phyloP scores from a whole-genome alignment of 2,329 filamentous ascomycete genomes.

The Rugonectria rugulosa region DNA sequence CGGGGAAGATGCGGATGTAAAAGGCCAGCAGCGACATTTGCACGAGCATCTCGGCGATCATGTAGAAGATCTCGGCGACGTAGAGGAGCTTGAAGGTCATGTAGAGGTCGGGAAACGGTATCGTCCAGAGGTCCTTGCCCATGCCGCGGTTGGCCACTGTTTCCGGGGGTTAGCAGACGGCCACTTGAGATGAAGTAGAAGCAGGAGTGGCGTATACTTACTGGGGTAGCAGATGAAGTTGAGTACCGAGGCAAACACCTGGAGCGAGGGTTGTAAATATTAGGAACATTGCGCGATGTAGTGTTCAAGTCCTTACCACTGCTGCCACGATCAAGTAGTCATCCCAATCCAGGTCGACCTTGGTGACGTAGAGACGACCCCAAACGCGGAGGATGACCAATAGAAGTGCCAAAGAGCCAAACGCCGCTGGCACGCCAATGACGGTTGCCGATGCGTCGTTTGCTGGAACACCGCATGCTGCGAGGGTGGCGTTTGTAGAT shows the following conservation, averaged over 20 bases:
- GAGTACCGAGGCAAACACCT: neutral
- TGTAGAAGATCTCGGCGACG: slow-evolving; percentile 20
- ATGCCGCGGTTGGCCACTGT: slow-evolving; percentile 10
- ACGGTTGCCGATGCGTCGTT: neutral
- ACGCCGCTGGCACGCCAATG: slow-evolving; percentile 1
- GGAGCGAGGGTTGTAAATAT: neutral
- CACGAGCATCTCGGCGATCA: slow-evolving; percentile 19
- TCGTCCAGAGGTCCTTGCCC: slow-evolving; percentile 17
- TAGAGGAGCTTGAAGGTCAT: slow-evolving; percentile 17
- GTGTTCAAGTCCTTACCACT: neutral
- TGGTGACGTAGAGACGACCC: slow-evolving; percentile 11
- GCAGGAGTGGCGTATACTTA: neutral
- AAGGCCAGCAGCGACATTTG: slow-evolving; percentile 17
- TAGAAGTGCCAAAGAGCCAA: neutral
- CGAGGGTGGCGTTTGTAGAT: slow-evolving; percentile 6
- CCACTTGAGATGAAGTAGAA: too few relatives aligned
- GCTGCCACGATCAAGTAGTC: slow-evolving; percentile 16
- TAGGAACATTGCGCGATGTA: neutral
- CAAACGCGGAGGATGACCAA: slow-evolving; percentile 9
- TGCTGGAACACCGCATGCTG: neutral
- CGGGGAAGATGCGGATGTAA: slow-evolving; percentile 17
- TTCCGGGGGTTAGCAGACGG: too few relatives aligned
- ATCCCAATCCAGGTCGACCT: slow-evolving; percentile 16
- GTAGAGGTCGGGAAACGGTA: slow-evolving; percentile 10
- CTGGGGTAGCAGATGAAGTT: slow-evolving; percentile 5